Base-by-base conservation (phyloP, 495 filamentous ascomycete genomes). In the Hypoxylon crocopeplum region DNA sequence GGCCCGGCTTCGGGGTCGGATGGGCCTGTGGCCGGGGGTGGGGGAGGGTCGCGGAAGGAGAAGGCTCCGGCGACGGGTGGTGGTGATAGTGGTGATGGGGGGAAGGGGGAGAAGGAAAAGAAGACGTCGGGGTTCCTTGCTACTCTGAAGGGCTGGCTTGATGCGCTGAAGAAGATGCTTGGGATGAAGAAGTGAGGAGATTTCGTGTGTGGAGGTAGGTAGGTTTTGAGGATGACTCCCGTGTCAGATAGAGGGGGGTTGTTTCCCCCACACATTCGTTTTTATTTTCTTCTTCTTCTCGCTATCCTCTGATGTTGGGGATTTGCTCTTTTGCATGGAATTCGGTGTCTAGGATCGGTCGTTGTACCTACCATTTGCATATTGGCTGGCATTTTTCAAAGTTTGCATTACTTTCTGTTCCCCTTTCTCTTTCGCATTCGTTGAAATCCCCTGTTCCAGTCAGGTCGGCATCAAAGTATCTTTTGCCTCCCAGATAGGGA, bases 1-100 rank as follows among this genome's bases (percentile, higher is more conserved):
- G 86, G 85, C n/a, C 70, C 73, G 7, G 54, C 73, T 1, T 12
- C 71, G 6, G 67, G 70, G 7, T 66, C 52, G 8, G 48, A 73
- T 15, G 72, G 66, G 49, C 72, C 73, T 4, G 67, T 71, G 12
- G 67, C 62, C 7, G 70, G 56, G 4, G 41, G 44, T 15, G 54
- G 10, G 0, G 27, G 39, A 10, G 11, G 39, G 15, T 20, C 36
- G 15, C 34, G 36, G 24, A 59, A 59, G 50, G 55, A 57, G 39
- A 46, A 32, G 12, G 53, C 19, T 13, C 4, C 8, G 48, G 34
- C 1, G 15, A 48, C 6, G 51, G 11, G 7, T 25, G 56, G 36
- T 3, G 33, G 40, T n/a, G 13, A 38, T 8, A 13, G n/a, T 8
- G 13, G 59, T 42, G 48, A 45, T 8, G 48, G 30, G 12, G 52